A percentile compares a stretch with the other conserved stretches of the same genome.
These are phyloP conservation scores for Phylloporus arenicola DNA, from an alignment of 768 basidiomycete genomes.

Conservation along the genomic window DNA sequence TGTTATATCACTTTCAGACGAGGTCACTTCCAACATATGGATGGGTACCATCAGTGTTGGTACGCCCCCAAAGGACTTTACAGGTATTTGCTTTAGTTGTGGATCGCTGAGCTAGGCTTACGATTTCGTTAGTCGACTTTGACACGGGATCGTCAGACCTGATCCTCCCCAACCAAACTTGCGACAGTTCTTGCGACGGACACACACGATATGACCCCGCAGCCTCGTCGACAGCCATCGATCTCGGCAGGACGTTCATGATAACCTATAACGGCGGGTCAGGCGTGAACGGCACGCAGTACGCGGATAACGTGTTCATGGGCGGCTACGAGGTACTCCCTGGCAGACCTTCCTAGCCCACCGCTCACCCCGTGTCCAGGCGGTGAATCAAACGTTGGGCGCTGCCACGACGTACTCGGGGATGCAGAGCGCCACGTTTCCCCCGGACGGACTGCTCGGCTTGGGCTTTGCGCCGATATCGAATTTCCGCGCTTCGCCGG, in stretches of 20 bases:
- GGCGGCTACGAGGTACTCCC: constrained; percentile 31
- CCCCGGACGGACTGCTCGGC: constrained; percentile 40
- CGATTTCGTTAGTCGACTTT: constrained; percentile 38
- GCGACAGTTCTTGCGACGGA: constrained; percentile 27
- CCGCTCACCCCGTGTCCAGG: constrained; percentile 18
- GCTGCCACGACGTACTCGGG: constrained; percentile 35
- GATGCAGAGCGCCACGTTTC: constrained; percentile 23
- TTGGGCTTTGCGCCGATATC: constrained; percentile 40
- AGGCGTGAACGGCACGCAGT: constrained; percentile 34
- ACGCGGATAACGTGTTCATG: constrained; percentile 40
- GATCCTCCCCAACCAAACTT: constrained; percentile 33
- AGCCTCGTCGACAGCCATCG: constrained; percentile 29
- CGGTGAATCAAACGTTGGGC: constrained; percentile 39
- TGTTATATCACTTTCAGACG: constrained; percentile 32
- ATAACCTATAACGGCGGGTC: constrained; percentile 38
- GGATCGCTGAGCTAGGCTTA: neutral
- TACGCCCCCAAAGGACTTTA: constrained; percentile 40
- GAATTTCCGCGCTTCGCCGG: constrained; percentile 29
- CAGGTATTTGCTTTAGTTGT: constrained; percentile 28
- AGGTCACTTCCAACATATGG: constrained; percentile 40
- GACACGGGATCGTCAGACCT: constrained; percentile 52
- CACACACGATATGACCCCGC: constrained; percentile 29
- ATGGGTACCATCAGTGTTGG: constrained; percentile 43
- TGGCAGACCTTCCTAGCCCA: constrained; percentile 7
- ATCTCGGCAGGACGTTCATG: constrained; percentile 24